Evolutionary conservation across 2,329 filamentous ascomycete genomes (phyloP).

Genomic region (Nectriaceae sp.): DNA sequence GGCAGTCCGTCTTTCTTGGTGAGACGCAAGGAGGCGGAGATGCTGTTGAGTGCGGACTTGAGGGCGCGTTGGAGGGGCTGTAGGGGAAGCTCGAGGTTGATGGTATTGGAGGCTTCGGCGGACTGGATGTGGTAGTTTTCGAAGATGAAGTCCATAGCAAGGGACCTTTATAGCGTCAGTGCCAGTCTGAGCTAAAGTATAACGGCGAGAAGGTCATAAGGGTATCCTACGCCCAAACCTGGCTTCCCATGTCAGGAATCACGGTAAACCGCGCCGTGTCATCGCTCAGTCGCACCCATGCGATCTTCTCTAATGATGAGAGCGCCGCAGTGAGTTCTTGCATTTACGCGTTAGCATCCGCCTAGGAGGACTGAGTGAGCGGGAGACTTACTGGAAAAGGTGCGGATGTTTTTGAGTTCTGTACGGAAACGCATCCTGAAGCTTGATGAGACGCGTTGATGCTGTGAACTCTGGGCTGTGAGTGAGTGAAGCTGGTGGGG

Average conservation of each 20-base stretch:
- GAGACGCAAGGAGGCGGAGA: slow-evolving; percentile 80
- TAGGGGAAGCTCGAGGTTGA: slow-evolving; percentile 96
- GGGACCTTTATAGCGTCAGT: slow-evolving; percentile 42
- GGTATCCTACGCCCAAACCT: slow-evolving; percentile 84
- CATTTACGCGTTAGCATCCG: slow-evolving; percentile 3
- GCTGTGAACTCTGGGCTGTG: not conserved
- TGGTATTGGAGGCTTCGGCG: slow-evolving; percentile 78
- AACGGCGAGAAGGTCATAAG: slow-evolving; percentile 12
- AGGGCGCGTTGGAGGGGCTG: slow-evolving; percentile 86
- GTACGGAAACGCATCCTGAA: slow-evolving; percentile 66
- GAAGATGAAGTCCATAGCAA: slow-evolving; percentile 82
- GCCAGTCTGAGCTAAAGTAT: no score
- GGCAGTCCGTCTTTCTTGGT: slow-evolving; percentile 91
- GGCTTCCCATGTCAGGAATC: slow-evolving; percentile 89
- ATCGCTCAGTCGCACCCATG: slow-evolving; percentile 88
- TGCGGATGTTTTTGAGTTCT: slow-evolving; percentile 65
- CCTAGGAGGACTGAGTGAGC: not conserved
- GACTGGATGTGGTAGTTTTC: slow-evolving; percentile 84
- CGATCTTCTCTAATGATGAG: slow-evolving; percentile 74
- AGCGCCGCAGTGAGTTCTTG: slow-evolving; percentile 67
- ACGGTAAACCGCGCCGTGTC: slow-evolving; percentile 91
- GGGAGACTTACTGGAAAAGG: slow-evolving; percentile 58
- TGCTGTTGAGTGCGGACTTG: slow-evolving; percentile 80
- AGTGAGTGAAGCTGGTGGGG: slow-evolving; percentile 6
- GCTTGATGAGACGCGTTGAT: not conserved